Evolutionary conservation across 192 early-diverging fungal genomes (phyloP).

Genomic region (Backusella mclennaniae): DNA sequence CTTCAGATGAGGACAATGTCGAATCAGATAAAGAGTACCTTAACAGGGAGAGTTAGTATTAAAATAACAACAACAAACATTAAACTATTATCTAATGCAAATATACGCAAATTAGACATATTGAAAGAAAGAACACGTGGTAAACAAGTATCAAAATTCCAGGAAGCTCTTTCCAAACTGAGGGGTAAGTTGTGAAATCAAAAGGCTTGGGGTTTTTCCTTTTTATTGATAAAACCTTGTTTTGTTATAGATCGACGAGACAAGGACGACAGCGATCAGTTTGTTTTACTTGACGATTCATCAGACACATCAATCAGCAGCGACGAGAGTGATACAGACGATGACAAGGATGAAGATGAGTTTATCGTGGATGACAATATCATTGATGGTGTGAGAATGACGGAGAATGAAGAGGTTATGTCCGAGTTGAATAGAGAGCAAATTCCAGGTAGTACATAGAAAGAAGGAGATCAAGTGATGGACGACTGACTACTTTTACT

Average conservation of each 20-base stretch:
- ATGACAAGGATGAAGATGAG: neutral
- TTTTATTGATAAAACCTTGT: neutral
- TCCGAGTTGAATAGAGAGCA: neutral
- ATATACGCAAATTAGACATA: conserved; percentile 13
- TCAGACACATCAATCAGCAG: neutral
- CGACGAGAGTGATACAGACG: neutral
- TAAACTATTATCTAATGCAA: neutral
- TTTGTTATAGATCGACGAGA: neutral
- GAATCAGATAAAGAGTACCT: neutral
- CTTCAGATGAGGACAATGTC: neutral
- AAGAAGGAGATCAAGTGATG: neutral
- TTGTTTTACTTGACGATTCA: neutral
- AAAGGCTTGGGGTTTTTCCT: neutral
- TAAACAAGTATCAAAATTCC: neutral
- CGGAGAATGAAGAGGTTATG: neutral
- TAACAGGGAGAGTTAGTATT: neutral
- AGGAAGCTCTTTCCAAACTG: neutral
- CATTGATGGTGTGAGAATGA: conserved; percentile 16
- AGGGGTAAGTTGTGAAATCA: neutral
- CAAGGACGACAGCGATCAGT: neutral
- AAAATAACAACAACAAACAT: neutral
- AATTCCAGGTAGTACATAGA: conserved; percentile 10
- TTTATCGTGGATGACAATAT: conserved; percentile 8
- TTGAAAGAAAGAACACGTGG: conserved; percentile 5
- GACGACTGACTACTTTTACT: conserved; percentile 3